Conservation (phyloP, 176 grass and related monocot species). For the Triticum monococcum region DNA sequence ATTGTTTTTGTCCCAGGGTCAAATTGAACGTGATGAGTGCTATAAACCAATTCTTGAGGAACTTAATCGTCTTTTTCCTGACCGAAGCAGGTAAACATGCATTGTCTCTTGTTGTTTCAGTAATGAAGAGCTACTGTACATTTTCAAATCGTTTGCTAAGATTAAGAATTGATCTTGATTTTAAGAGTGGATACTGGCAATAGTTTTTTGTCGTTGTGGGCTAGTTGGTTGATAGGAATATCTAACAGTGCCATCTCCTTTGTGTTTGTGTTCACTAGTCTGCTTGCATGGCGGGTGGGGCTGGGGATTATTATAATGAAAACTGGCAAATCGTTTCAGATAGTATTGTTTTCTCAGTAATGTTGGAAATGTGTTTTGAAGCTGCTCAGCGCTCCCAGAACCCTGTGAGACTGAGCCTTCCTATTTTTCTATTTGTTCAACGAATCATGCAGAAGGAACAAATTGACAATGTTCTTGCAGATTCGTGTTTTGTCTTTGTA, state of each 20-base stretch:
- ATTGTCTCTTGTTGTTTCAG: not conserved
- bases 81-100: slow-evolving; percentile 53
- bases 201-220: no score
- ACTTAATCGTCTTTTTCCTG: slow-evolving; percentile 82
- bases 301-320: not conserved
- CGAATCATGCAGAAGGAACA: not conserved
- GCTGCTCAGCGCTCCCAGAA: not conserved
- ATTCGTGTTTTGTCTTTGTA: slow-evolving; percentile 13
- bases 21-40: slow-evolving; percentile 90
- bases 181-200: not conserved
- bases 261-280: not conserved
- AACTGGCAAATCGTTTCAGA: not conserved
- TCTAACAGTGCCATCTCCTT: not conserved
- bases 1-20: slow-evolving; percentile 59
- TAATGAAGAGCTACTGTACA: not conserved
- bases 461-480: not conserved
- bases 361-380: not conserved
- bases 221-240: no score
- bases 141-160: not conserved
- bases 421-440: not conserved
- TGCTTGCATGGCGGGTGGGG: not conserved
- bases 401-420: slow-evolving; percentile 16
- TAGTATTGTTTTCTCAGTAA: slow-evolving; percentile 16
- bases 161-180: not conserved
- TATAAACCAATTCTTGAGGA: slow-evolving; percentile 95